These are phyloP conservation scores for Gamsiella multidivaricata DNA, from an alignment of 192 early-diverging fungal species.

Conservation along the genomic window DNA sequence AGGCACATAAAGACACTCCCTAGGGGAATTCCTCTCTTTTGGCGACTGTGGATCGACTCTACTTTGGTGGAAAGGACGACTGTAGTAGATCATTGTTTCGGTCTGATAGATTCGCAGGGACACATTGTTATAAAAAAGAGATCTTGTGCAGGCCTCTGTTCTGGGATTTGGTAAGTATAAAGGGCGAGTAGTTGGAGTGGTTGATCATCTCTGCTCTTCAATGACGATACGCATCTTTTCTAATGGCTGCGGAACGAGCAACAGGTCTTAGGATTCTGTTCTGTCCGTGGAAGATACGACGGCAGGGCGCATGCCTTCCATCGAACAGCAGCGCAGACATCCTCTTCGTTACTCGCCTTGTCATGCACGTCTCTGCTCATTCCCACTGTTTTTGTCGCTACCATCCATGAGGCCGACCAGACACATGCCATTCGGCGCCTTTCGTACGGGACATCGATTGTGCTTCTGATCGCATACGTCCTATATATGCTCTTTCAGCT, in stretches of 20 bases:
- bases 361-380: conserved; percentile 74
- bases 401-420: conserved; percentile 45
- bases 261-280: conserved; percentile 82
- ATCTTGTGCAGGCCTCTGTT: conserved; percentile 90
- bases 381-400: conserved; percentile 71
- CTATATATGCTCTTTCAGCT: conserved; percentile 79
- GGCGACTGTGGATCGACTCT: no score
- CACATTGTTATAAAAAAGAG: conserved; percentile 78
- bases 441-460: conserved; percentile 74
- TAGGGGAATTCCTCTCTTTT: no score
- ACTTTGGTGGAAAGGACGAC: not conserved
- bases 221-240: no score
- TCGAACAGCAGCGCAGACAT: conserved; percentile 77
- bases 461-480: conserved; percentile 75
- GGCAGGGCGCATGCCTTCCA: conserved; percentile 79
- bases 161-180: conserved; percentile 76
- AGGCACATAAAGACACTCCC: no score
- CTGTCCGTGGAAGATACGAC: conserved; percentile 86
- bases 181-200: no score
- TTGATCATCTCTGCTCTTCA: no score
- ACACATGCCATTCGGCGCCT: conserved; percentile 62
- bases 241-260: no score
- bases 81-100: not conserved
- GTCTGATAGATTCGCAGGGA: no score
- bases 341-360: conserved; percentile 74